Evolutionary conservation across 108 stramenopile species (phyloP).

Genomic region (Pinguiococcus pyrenoidosus): DNA sequence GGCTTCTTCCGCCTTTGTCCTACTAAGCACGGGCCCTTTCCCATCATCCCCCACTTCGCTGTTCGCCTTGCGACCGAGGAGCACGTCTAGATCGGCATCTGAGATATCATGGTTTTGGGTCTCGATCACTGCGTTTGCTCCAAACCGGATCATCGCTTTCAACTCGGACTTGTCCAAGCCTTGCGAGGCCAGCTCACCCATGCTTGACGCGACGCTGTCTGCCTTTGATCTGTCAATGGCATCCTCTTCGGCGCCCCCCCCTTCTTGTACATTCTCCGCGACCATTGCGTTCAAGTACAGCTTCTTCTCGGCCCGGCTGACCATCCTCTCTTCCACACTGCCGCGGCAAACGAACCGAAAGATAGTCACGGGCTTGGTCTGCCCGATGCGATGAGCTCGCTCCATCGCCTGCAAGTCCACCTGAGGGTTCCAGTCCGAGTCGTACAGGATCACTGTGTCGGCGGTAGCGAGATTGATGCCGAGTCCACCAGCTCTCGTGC

Average conservation of each 20-base stretch:
- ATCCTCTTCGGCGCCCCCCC: conserved; percentile 22
- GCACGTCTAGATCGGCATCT: conserved; percentile 21
- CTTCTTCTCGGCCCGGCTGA: conserved; percentile 66
- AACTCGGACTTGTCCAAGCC: conserved; percentile 30
- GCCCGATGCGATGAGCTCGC: conserved; percentile 32
- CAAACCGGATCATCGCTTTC: conserved; percentile 28
- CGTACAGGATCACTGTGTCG: conserved; percentile 87
- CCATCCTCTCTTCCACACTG: conserved; percentile 41
- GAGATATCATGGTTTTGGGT: conserved; percentile 8
- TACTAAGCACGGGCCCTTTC: too few species aligned
- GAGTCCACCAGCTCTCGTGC: conserved; percentile 37
- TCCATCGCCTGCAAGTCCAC: conserved; percentile 41
- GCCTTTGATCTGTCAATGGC: conserved; percentile 34
- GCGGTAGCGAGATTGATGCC: conserved; percentile 74
- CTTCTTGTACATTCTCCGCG: conserved; percentile 39
- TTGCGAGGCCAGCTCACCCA: conserved; percentile 7
- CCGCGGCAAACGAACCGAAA: conserved; percentile 30
- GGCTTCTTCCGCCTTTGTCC: not conserved
- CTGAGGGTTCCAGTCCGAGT: conserved; percentile 91
- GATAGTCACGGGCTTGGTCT: conserved; percentile 38
- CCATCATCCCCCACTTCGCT: not conserved
- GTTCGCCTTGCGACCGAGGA: conserved; percentile 4
- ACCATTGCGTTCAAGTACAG: conserved; percentile 59
- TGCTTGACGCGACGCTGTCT: conserved; percentile 8
- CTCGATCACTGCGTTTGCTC: conserved; percentile 27